These are phyloP conservation scores for Tulasnella sp. DNA, from an alignment of 768 basidiomycete genomes.

Conservation along the genomic window DNA sequence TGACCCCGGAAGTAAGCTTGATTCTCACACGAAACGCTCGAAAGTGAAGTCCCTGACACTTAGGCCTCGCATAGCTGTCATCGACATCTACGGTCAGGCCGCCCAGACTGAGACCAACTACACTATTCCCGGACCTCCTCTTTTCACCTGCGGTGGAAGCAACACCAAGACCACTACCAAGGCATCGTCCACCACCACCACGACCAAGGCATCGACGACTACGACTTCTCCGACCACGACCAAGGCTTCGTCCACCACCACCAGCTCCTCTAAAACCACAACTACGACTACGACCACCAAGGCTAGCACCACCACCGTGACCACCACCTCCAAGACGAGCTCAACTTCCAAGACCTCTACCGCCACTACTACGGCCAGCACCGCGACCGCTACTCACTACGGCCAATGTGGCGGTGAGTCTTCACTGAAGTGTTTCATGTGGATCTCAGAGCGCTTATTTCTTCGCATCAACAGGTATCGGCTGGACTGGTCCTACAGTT, in stretches of 20 bases:
- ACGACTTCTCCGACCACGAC: too few relatives aligned
- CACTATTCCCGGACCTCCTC: conserved; percentile 29
- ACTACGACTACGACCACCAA: too few relatives aligned
- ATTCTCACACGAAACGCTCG: too few relatives aligned
- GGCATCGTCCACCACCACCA: background rate
- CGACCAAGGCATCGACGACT: background rate
- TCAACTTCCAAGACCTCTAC: background rate
- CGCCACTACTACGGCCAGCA: conserved; percentile 10
- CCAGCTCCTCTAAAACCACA: too few relatives aligned
- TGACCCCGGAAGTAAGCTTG: conserved; percentile 11
- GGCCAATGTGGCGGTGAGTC: conserved; percentile 15
- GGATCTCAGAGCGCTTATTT: background rate
- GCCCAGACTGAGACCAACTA: conserved; percentile 27
- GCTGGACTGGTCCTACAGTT: background rate
- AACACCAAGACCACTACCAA: background rate
- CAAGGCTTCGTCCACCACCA: background rate
- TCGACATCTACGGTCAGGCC: conserved; percentile 30
- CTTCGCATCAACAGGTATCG: background rate
- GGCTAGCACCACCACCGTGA: background rate
- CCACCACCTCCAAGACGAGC: background rate
- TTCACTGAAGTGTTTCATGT: background rate
- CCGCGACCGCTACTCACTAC: background rate
- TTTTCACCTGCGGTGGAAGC: conserved; percentile 4
- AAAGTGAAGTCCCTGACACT: too few relatives aligned
- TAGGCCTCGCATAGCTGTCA: too few relatives aligned